Evolutionary conservation across 2,329 filamentous ascomycete species (phyloP), one percentile per base, ranked within the genome.

Genomic region (Aspergillus ibericus): DNA sequence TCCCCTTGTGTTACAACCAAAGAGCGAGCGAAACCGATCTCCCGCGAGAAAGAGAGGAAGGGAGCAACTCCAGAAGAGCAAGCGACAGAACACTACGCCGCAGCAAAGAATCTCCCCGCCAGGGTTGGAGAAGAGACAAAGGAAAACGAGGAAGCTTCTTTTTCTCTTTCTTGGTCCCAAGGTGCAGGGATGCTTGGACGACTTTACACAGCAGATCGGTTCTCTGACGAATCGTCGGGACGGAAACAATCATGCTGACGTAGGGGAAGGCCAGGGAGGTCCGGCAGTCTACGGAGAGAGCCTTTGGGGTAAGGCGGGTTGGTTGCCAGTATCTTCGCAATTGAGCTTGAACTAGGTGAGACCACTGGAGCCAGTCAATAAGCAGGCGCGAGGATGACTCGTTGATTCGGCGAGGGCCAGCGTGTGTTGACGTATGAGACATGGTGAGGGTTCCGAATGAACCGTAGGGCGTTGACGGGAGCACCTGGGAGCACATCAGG

Each of bases 221-320:
- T 27, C 22, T 29, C 44, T 48, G 44, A 29, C 44, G 44, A 48
- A 29, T 48, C 15, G 44, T 29, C 25, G 47, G 27, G 47, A 49
- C 40, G 53, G 46, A 52, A 56, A 60, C 62, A 63, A 67, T 72
- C 70, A 72, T 73, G 61, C 69, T 74, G 71, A 74, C 71, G 65
- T 67, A 60, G 68, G 72, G 59, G 68, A 64, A 64, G 55, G 56
- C 36, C 47, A 65, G 63, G 62, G 69, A 65, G 55, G 46, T 56
- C 55, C 54, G 60, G 62, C 61, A 51, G 54, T 46, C 48, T 44
- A 35, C 51, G 50, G 35, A 53, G 40, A 20, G 52, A 44, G 22
- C 10, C 10, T n/a, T 15, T 38, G 27, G 38, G 27, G n/a, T 27
- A 13, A 20, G 40, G 16, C 8, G 27, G 22, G 22, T 5, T 35